Evolutionary conservation across 768 basidiomycete genomes (phyloP), one percentile per base, ranked within the genome.

Genomic region (Suillus discolor): DNA sequence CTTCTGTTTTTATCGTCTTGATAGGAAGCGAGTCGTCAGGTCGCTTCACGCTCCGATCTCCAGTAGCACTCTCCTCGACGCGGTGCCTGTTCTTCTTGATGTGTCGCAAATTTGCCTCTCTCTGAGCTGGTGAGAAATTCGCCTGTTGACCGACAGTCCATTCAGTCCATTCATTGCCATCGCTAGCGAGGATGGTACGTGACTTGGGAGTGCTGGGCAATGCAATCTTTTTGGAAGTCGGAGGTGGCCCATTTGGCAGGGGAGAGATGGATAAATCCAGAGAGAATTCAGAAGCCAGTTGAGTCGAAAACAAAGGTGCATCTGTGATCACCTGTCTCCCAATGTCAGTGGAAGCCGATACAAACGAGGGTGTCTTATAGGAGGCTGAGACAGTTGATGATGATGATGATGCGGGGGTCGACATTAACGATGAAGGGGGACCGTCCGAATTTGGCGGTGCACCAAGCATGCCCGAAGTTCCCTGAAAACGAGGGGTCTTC

Each of bases 31-130:
- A 28, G 8, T 64, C 41, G n/a, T 45, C 60, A 12, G 36, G 23
- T 47, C 20, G 67, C 16, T 70, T 72, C 25, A 66, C 75, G 55
- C 73, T 78, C 44, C 76, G 72, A 45, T 77, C 73, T 18, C 73
- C 75, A 41, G 68, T 57, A 25, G 71, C 70, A 34, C 63, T 76
- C 61, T 72, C 73, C 57, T 76, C 75, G n/a, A 67, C 49, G 31
- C 68, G 73, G 25, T 68, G 59, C 20, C 73, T 75, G 53, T 66
- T 66, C 23, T 66, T 69, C 38, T 73, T 78, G 59, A 76, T 62
- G 64, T 76, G 75, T 47, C 75, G 77, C 42, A 76, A 74, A 62
- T 76, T 76, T 1, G 72, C 73, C 4, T 67, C 75, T 49, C 57
- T 71, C 34, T 77, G 72, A 36, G 73, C 62, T 4, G 75, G 73